Base-by-base conservation (phyloP, 148 eudicot species). In the Silene uniflora region DNA sequence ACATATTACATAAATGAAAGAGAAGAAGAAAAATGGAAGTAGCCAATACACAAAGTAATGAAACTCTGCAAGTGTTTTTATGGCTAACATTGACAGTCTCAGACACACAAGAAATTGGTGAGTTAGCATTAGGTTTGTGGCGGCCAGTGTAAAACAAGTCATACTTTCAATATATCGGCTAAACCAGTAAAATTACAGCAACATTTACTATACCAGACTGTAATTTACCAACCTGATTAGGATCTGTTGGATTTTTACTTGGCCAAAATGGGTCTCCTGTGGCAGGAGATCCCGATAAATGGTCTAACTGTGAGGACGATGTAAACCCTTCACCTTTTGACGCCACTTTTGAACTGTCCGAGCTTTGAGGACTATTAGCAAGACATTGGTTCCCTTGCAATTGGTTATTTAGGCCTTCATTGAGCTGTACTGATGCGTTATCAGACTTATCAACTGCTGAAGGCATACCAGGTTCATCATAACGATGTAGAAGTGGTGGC, bases 191-290 rank as follows among this genome's bases (percentile, higher is more conserved):
- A 17, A 16, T 3, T 27, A 29, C 27, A 49, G 59, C 3, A 27
- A 59, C 9, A 23, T 39, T 58, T 17, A 6, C 55, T 39, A 60
- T 39, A 68, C 16, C 10, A 25, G 24, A 5, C 9, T 22, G 65
- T 71, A 32, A 65, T 25, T 55, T 69, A 77, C 83, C 25, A 78
- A 91, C 97, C 93, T 91, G 89, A 73, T 78, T 81, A 69, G 70
- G 83, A 27, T 74, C 88, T 24, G 59, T 67, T 12, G 82, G 76
- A 66, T 75, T 84, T 78, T 66, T 87, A 76, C 71, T 84, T 71
- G 85, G 88, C 91, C 91, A 91, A 72, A 82, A 84, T 8, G 83
- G 81, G 25, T 87, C 96, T 56, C 81, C 91, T 22, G 55, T 73
- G 27, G 83, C 58, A 0, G 78, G 60, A 75, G 75, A 74, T 62